Evolutionary conservation across 2,329 filamentous ascomycete genomes (phyloP).

Genomic region (Albophoma yamanashiensis): DNA sequence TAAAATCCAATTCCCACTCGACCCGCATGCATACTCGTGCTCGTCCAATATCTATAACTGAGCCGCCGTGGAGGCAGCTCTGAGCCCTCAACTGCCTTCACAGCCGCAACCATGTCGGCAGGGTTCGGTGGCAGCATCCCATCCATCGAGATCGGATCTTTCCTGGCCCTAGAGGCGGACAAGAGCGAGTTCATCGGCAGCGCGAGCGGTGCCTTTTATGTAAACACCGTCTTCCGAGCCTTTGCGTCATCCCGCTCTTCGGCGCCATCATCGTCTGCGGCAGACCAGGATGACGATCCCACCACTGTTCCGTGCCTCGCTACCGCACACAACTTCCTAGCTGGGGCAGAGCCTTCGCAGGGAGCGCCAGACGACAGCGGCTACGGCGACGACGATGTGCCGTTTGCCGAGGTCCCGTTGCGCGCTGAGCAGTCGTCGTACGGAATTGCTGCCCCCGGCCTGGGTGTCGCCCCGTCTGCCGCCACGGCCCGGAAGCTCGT

Average conservation of each 20-base stretch:
- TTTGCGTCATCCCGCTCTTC: slow-evolving; percentile 25
- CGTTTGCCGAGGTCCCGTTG: not conserved
- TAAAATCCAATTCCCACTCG: no score
- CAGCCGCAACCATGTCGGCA: not conserved
- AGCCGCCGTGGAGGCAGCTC: no score
- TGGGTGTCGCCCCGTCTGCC: slow-evolving; percentile 5
- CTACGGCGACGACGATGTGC: not conserved
- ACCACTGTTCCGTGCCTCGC: not conserved
- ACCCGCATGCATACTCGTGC: no score
- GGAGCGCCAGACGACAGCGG: not conserved
- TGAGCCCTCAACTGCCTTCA: not conserved
- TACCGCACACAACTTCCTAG: not conserved
- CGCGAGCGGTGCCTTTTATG: slow-evolving; percentile 40
- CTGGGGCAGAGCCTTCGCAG: not conserved
- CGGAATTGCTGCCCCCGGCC: not conserved
- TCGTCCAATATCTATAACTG: no score
- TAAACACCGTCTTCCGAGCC: slow-evolving; percentile 41
- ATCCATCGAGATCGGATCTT: not conserved
- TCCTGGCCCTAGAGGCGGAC: not conserved
- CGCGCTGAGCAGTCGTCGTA: not conserved
- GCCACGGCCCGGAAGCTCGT: slow-evolving; percentile 27
- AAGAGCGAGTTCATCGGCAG: slow-evolving; percentile 39
- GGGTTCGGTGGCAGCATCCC: not conserved
- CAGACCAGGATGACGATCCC: not conserved
- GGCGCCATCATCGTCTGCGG: slow-evolving; percentile 1